Evolutionary conservation across 768 basidiomycete genomes (phyloP).

Genomic region (Trametes meyenii): DNA sequence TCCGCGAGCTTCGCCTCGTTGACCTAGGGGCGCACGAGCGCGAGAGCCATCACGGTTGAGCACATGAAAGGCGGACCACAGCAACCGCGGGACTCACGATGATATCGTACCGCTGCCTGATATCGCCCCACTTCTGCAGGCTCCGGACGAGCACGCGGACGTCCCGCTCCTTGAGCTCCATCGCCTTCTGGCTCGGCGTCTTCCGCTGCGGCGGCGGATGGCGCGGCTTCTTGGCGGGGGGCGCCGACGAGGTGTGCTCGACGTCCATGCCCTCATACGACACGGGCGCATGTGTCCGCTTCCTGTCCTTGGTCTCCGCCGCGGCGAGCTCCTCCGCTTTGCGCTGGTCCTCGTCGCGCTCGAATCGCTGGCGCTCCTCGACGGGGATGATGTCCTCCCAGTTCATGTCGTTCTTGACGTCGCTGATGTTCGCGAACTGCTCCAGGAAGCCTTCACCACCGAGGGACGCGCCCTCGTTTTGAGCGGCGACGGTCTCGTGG

Average conservation of each 20-base stretch:
- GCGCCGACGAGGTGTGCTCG: slow-evolving; percentile 63
- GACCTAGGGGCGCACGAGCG: slow-evolving; percentile 51
- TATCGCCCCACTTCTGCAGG: slow-evolving; percentile 97
- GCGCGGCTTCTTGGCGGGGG: slow-evolving; percentile 76
- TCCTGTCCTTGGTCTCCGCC: slow-evolving; percentile 72
- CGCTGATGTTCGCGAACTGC: slow-evolving; percentile 93
- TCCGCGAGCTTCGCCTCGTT: slow-evolving; percentile 86
- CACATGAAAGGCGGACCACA: slow-evolving; percentile 2
- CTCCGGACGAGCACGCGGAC: slow-evolving; percentile 94
- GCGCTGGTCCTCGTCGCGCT: slow-evolving; percentile 76
- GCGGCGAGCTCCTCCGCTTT: slow-evolving; percentile 72
- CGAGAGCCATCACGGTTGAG: not conserved
- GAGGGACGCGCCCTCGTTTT: slow-evolving; percentile 86
- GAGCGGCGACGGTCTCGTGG: slow-evolving; percentile 89
- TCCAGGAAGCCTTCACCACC: slow-evolving; percentile 97
- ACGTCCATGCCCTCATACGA: slow-evolving; percentile 96
- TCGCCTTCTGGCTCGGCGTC: slow-evolving; percentile 89
- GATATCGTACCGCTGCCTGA: slow-evolving; percentile 89
- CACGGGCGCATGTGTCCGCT: slow-evolving; percentile 83
- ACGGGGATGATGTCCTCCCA: slow-evolving; percentile 99
- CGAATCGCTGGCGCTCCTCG: slow-evolving; percentile 84
- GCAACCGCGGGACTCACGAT: slow-evolving; percentile 66
- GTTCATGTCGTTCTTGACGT: slow-evolving; percentile 97
- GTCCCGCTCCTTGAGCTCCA: slow-evolving; percentile 97
- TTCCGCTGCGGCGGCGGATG: slow-evolving; percentile 76